Base-by-base conservation (phyloP, 495 filamentous ascomycete genomes). In the Penicillium angulare region DNA sequence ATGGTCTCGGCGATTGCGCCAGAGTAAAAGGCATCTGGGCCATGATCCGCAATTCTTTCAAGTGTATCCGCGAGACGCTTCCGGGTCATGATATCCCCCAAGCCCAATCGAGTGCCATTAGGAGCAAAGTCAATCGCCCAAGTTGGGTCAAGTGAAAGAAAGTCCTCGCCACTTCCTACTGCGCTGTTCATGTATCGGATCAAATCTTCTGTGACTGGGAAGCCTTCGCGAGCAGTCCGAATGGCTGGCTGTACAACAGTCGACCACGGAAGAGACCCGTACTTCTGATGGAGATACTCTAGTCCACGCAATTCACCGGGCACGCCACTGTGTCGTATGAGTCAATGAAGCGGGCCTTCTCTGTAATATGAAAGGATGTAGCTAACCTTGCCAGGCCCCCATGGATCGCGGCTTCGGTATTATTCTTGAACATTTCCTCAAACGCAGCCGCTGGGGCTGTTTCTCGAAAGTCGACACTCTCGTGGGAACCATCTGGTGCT, bases 81-180 rank as follows among this genome's bases (percentile, higher is more conserved):
- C 21, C 90, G 74, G 0, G 88, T 91, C 44, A 97, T 87, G 0
- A 66, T 85, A 31, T 95, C 89, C 9, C 86, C 87, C 7, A 90
- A 62, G 9, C 76, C 75, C 0, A 95, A 59, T 2, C 86, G 71
- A 0, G 79, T 86, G 3, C 86, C 86, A 45, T 92, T 85, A 0
- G 92, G 92, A 12, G 91, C 90, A 65, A 96, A 97, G 53, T 97
- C 92, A 17, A 87, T 60, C 3, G 90, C 88, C 86, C 88, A 96
- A 1, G 79, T 77, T 0, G 88, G 87, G 49, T 95, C 79, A 0
- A 84, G 73, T 0, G 80, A 73, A 0, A 96, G 66, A 54, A 95
- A 95, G 47, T 88, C 75, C 26, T 68, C 61, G 3, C 59, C 61
- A 39, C 1, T 23, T 13, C 55, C 61, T 3, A 71, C 63, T 2